These are phyloP conservation scores for Trichophyton equinum DNA, from an alignment of 2,329 filamentous ascomycete genomes.

Conservation along the genomic window DNA sequence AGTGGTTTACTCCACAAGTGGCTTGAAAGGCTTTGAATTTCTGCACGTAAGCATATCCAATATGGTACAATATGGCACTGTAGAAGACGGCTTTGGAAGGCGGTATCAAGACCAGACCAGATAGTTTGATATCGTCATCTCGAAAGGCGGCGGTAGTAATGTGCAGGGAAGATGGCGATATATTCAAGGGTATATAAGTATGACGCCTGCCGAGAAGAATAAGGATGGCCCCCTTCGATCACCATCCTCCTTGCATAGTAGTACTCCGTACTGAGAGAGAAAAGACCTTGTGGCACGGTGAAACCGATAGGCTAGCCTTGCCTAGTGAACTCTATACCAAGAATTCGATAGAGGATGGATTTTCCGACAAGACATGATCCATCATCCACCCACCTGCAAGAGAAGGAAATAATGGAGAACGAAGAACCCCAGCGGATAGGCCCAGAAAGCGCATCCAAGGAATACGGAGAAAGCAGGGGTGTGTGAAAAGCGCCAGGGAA, in stretches of 20 bases:
- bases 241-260: not conserved
- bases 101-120: too few species aligned
- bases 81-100: too few species aligned
- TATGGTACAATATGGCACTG: too few species aligned
- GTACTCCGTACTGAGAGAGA: not conserved
- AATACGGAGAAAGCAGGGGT: too few species aligned
- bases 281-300: not conserved
- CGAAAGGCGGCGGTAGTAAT: too few species aligned
- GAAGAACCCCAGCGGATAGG: not conserved
- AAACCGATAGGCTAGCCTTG: not conserved
- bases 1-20: not conserved
- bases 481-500: not conserved
- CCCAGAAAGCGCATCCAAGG: too few species aligned
- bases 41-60: not conserved
- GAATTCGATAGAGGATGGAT: not conserved
- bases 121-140: too few species aligned
- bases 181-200: not conserved
- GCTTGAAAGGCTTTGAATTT: not conserved
- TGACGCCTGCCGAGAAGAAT: not conserved
- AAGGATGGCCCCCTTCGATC: not conserved
- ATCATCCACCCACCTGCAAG: not conserved
- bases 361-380: not conserved
- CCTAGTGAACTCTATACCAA: not conserved
- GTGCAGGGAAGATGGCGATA: not conserved
- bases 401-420: not conserved